These are phyloP conservation scores for Pseudomicrostroma phylloplanum DNA, from an alignment of 1,284 basidiomycete genomes.

Conservation along the genomic window DNA sequence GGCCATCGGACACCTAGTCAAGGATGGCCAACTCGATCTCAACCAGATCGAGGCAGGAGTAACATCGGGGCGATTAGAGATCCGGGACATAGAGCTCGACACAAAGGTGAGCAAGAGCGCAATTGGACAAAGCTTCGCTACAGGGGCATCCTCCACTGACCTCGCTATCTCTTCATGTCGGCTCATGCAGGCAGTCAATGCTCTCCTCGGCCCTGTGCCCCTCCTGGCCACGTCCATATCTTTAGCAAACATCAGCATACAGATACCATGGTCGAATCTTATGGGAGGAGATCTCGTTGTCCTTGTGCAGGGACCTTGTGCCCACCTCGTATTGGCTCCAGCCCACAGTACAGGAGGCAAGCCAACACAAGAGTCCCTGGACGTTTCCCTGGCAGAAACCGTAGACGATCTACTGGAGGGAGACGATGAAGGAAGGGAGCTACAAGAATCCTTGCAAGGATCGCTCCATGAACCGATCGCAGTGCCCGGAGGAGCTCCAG, in stretches of 20 bases:
- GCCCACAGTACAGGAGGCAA: not conserved
- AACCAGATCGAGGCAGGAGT: conserved; percentile 86
- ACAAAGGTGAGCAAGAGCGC: conserved; percentile 58
- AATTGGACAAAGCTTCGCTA: conserved; percentile 11
- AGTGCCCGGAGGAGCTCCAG: conserved; percentile 4
- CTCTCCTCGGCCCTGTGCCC: conserved; percentile 64
- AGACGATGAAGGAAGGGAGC: conserved; percentile 24
- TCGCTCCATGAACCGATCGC: conserved; percentile 16
- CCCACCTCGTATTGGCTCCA: not conserved
- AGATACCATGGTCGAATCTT: conserved; percentile 35
- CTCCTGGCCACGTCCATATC: conserved; percentile 64
- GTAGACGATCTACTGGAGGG: conserved; percentile 26
- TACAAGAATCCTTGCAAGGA: conserved; percentile 32
- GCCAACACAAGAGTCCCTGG: too few species aligned
- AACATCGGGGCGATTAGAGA: conserved; percentile 76
- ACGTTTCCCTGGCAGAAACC: not conserved
- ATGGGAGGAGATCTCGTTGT: conserved; percentile 31
- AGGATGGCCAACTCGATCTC: conserved; percentile 77
- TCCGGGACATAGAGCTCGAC: conserved; percentile 75
- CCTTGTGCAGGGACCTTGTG: conserved; percentile 14
- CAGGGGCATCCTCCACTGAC: not conserved
- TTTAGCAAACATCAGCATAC: conserved; percentile 30
- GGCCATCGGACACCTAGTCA: conserved; percentile 74
- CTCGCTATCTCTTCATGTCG: conserved; percentile 3
- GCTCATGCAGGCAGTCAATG: conserved; percentile 67